Conservation (phyloP, 306 rosid species). For the Vachellia pachyceras region DNA sequence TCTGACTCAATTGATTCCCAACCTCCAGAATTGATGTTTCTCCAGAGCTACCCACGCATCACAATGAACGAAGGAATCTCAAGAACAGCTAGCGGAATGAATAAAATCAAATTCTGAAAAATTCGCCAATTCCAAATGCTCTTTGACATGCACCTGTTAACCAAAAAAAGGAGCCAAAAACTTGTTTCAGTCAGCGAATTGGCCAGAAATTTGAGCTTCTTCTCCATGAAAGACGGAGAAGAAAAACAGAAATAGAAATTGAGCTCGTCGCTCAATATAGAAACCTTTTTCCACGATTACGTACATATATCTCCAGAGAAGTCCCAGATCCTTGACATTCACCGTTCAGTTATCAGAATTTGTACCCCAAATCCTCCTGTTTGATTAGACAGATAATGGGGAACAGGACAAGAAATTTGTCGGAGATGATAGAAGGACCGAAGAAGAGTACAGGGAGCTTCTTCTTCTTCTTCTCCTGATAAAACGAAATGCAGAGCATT, state of each 20-base stretch:
- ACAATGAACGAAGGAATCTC: slow-evolving; percentile 43
- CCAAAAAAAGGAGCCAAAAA: slow-evolving; percentile 24
- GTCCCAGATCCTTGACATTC: slow-evolving; percentile 62
- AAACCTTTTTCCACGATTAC: slow-evolving; percentile 45
- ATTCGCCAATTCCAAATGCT: slow-evolving; percentile 33
- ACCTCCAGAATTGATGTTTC: slow-evolving; percentile 34
- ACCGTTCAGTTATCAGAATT: slow-evolving; percentile 39
- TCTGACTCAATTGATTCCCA: slow-evolving; percentile 23
- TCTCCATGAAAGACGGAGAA: neutral
- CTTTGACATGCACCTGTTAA: slow-evolving; percentile 43
- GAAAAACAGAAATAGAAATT: slow-evolving; percentile 18
- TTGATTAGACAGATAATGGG: slow-evolving; percentile 29
- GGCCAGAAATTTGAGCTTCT: slow-evolving; percentile 19
- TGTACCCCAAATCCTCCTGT: slow-evolving; percentile 27
- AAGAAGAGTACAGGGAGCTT: slow-evolving; percentile 45
- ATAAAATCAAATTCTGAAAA: slow-evolving; percentile 21
- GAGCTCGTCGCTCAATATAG: slow-evolving; percentile 30
- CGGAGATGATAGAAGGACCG: slow-evolving; percentile 26
- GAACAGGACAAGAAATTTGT: slow-evolving; percentile 22
- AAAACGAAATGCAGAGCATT: slow-evolving; percentile 63
- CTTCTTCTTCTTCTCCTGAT: slow-evolving; percentile 34
- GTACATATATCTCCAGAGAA: slow-evolving; percentile 14
- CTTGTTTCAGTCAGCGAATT: slow-evolving; percentile 25
- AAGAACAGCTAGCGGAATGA: slow-evolving; percentile 27
- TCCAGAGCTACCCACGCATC: slow-evolving; percentile 17